Base-by-base conservation (phyloP, 306 rosid genomes). In the Mucuna pruriens region DNA sequence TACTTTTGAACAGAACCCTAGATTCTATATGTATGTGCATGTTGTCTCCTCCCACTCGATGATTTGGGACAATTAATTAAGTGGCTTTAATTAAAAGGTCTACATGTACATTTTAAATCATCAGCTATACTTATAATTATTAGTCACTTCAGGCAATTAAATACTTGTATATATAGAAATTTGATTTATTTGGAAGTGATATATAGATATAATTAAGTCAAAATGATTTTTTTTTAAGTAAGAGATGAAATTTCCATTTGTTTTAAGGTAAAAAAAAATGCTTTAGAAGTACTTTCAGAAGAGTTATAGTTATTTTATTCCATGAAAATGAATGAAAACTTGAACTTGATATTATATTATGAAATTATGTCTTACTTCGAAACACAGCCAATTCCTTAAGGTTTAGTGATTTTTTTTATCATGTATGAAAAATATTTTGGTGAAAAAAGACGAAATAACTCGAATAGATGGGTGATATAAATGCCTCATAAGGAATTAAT, bases 11-110 rank as follows among this genome's bases (percentile, higher is more conserved):
- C 80, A 78, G 76, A 84, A 55, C 79, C 66, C 83, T 6, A 62
- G 92, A 88, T 86, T 81, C 80, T 81, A 44, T 44, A 71, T 72
- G 1, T 60, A 29, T 44, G 2, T 62, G 5, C 54, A 17, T 57
- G 8, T 22, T 83, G 89, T 86, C 90, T 83, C 82, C 86, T 79
- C 77, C 20, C 79, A 31, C 9, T 72, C 58, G 58, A 77, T 80
- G 75, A 84, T 75, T 74, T 71, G 74, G 79, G 75, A 71, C 71
- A 83, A 77, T 78, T 73, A 83, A 77, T 78, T 73, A 74, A 84
- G 78, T 55, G 85, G 60, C 76, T 75, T 75, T 51, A 72, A n/a
- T n/a, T n/a, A n/a, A 80, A 79, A 79, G 78, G 31, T 49, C 17
- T 77, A 63, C 80, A 40, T 31, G 16, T 52, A 80, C 46, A 5